These are phyloP conservation scores for Lepiota venenata DNA, from an alignment of 768 basidiomycete species.

Conservation along the genomic window DNA sequence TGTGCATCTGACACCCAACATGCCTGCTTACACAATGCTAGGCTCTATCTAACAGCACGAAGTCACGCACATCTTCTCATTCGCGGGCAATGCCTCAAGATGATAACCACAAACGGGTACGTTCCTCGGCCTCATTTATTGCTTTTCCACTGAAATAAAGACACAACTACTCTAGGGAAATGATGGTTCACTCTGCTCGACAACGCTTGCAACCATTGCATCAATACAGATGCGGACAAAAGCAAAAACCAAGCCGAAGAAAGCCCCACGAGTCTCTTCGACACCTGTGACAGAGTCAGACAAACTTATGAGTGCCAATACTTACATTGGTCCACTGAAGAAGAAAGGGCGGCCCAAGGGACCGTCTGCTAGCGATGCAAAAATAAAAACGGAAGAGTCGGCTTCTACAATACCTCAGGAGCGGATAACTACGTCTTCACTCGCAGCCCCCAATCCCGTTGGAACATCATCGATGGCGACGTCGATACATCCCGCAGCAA, in stretches of 20 bases:
- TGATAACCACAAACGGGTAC: constrained; percentile 12
- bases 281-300: constrained; percentile 40
- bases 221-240: constrained; percentile 28
- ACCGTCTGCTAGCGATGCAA: background rate
- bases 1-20: background rate
- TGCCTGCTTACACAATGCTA: constrained; percentile 12
- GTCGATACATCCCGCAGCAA: too few relatives aligned
- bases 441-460: background rate
- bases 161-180: background rate
- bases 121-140: background rate
- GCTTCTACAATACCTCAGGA: background rate
- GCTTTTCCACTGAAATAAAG: background rate
- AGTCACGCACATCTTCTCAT: constrained; percentile 12
- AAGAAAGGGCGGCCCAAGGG: constrained; percentile 39
- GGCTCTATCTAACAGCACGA: constrained; percentile 35
- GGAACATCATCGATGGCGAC: background rate
- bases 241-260: constrained; percentile 24
- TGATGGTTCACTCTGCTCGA: constrained; percentile 12
- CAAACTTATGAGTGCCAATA: constrained; percentile 36
- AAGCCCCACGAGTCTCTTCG: constrained; percentile 23
- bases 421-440: background rate
- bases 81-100: background rate
- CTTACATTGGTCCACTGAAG: constrained; percentile 43
- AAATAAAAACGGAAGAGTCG: constrained; percentile 3
- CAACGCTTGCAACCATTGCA: constrained; percentile 25